These are phyloP conservation scores for Plasmopara halstedii DNA, from an alignment of 352 stramenopile genomes.

Conservation along the genomic window DNA sequence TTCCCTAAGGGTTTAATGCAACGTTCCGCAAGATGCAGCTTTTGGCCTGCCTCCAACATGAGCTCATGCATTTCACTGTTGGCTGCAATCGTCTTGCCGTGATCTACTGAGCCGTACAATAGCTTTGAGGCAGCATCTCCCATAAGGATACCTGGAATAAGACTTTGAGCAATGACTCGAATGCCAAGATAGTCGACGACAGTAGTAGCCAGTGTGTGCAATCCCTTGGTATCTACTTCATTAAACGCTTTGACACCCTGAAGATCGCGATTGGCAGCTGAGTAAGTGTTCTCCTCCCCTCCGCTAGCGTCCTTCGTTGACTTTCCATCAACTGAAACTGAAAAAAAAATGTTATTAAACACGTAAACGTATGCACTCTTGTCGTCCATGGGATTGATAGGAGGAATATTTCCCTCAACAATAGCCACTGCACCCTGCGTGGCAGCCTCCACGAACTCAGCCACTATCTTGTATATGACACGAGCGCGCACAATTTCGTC, in stretches of 20 bases:
- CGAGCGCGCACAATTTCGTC: slow-evolving; percentile 90
- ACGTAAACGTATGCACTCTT: slow-evolving; percentile 92
- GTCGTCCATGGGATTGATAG: slow-evolving; percentile 96
- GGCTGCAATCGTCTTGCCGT: slow-evolving; percentile 81
- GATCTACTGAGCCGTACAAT: slow-evolving; percentile 92
- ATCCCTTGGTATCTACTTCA: slow-evolving; percentile 78
- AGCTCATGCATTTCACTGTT: slow-evolving; percentile 91
- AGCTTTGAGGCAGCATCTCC: slow-evolving; percentile 92
- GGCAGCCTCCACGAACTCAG: slow-evolving; percentile 92
- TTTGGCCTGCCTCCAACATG: slow-evolving; percentile 73
- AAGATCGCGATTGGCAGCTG: slow-evolving; percentile 83
- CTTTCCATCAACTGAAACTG: slow-evolving; percentile 80
- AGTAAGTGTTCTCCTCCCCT: slow-evolving; percentile 76
- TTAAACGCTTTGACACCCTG: slow-evolving; percentile 89
- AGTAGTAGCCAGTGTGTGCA: slow-evolving; percentile 93
- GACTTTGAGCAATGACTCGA: slow-evolving; percentile 92
- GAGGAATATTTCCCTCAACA: slow-evolving; percentile 89
- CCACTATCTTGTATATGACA: slow-evolving; percentile 93
- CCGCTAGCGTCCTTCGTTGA: slow-evolving; percentile 52
- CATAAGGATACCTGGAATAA: slow-evolving; percentile 94
- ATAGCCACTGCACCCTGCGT: slow-evolving; percentile 88
- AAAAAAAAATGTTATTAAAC: slow-evolving; percentile 99
- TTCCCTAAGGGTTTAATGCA: slow-evolving; percentile 72
- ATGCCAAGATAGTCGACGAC: slow-evolving; percentile 93
- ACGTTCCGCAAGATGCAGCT: slow-evolving; percentile 86